These are phyloP conservation scores for Xylariaceae sp. DNA, from an alignment of 2,329 filamentous ascomycete species.

Conservation along the genomic window DNA sequence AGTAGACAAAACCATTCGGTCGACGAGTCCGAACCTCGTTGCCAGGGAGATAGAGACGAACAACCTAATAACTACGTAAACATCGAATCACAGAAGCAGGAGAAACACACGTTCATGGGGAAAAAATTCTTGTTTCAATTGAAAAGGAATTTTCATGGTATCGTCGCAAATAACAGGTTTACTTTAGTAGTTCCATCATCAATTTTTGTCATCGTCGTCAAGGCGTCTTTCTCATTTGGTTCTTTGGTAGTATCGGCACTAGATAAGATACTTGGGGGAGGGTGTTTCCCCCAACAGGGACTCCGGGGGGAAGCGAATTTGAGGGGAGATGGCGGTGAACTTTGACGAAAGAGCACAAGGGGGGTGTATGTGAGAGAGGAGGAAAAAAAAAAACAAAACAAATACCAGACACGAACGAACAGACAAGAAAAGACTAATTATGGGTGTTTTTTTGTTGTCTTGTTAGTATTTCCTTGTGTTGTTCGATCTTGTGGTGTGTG, in stretches of 20 bases:
- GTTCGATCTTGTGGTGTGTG: no score
- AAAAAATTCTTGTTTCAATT: not conserved
- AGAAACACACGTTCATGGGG: no score
- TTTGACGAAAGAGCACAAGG: no score
- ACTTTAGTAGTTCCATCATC: not conserved
- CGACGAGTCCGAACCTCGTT: no score
- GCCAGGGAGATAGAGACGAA: no score
- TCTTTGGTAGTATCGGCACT: not conserved
- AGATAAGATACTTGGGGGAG: not conserved
- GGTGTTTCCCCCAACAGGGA: not conserved
- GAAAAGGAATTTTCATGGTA: not conserved
- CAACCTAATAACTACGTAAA: no score
- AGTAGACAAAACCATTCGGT: no score
- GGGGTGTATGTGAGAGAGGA: no score
- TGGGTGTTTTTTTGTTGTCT: constrained; percentile 6
- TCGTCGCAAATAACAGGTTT: not conserved
- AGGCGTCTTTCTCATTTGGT: not conserved
- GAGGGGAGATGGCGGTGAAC: not conserved
- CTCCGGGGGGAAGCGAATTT: not conserved
- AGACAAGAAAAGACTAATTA: not conserved
- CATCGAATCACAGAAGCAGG: no score
- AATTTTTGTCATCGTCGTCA: constrained; percentile 10
- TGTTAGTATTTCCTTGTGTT: constrained; percentile 1
- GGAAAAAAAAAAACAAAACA: no score
- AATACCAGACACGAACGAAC: no score